These are phyloP conservation scores for Phaeoacremonium minimum DNA, from an alignment of 2,329 filamentous ascomycete species.

Conservation along the genomic window DNA sequence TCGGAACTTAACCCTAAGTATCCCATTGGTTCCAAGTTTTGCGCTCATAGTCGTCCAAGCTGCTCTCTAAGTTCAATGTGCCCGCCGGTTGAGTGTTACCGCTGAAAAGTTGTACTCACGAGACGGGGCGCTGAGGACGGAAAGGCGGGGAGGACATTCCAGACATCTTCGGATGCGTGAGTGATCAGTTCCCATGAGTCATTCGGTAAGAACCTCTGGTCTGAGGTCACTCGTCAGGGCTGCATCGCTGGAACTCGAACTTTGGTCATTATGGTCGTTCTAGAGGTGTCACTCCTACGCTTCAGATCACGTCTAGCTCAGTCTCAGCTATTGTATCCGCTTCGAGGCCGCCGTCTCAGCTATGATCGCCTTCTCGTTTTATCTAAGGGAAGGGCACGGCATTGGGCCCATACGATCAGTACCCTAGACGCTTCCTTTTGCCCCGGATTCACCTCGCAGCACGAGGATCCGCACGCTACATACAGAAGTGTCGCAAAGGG, in stretches of 20 bases:
- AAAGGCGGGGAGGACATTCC: conserved; percentile 49
- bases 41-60: conserved; percentile 65
- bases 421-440: conserved; percentile 26
- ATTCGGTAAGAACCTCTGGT: conserved; percentile 68
- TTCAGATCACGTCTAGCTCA: too few relatives aligned
- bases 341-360: too few relatives aligned
- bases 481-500: conserved; percentile 35
- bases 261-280: conserved; percentile 36
- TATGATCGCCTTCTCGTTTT: too few relatives aligned
- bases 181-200: conserved; percentile 68
- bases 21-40: conserved; percentile 69
- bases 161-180: conserved; percentile 53
- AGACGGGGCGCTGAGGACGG: conserved; percentile 33
- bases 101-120: conserved; percentile 47
- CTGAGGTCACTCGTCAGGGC: conserved; percentile 72
- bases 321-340: too few relatives aligned
- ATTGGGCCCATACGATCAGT: conserved; percentile 45
- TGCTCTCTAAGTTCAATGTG: conserved; percentile 56
- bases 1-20: conserved; percentile 98
- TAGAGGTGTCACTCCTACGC: conserved; percentile 17
- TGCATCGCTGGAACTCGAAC: conserved; percentile 59
- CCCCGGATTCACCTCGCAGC: conserved; percentile 35
- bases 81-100: conserved; percentile 26
- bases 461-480: conserved; percentile 38
- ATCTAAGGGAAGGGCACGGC: conserved; percentile 38